Evolutionary conservation across 768 basidiomycete species (phyloP), one percentile per base, ranked within the genome.

Genomic region (Boletellus sp.): DNA sequence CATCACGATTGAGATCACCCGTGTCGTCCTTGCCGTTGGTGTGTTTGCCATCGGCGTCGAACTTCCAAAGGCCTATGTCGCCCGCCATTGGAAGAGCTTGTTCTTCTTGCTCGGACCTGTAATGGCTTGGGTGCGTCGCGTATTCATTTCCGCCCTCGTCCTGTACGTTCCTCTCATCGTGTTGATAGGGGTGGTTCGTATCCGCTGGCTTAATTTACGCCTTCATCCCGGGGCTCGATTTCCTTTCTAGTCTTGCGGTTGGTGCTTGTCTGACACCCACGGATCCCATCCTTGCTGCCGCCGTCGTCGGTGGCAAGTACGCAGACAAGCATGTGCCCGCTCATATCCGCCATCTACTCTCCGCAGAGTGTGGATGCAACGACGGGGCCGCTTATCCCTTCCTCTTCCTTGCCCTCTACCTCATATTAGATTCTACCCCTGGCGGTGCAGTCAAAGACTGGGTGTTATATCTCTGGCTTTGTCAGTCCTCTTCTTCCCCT

Each of bases 1-100:
- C 20, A 89, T 99, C 51, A 94, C 92, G 1, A 78, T 99, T 51
- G 96, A 99, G 69, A 62, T 83, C 48, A 94, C 91, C 9, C 80
- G 96, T 15, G 84, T 98, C 49, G 88, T 98, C 39, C 81, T 99
- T 28, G 96, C 95, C 15, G 88, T 98, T 47, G 93, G 93, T 17
- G 95, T 99, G 0, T 99, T 99, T 66, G 95, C 95, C 8, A 91
- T 99, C 47, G 96, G 96, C 15, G 96, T 98, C 20, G 96, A 99
- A 65, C 75, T 98, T 64, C 96, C 96, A 20, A 93, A 94, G 72
- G 90, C 90, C 4, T 99, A 98, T 70, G 89, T 98, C 80, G 74
- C 76, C 19, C 78, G 82, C n/a, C 96, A 98, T 62, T 96, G 94
- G 93, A 85, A 79, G 61, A 92, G 90, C 56, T 62, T 99, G 4